Evolutionary conservation across 768 basidiomycete genomes (phyloP).

Genomic region (Panellus pusillus): DNA sequence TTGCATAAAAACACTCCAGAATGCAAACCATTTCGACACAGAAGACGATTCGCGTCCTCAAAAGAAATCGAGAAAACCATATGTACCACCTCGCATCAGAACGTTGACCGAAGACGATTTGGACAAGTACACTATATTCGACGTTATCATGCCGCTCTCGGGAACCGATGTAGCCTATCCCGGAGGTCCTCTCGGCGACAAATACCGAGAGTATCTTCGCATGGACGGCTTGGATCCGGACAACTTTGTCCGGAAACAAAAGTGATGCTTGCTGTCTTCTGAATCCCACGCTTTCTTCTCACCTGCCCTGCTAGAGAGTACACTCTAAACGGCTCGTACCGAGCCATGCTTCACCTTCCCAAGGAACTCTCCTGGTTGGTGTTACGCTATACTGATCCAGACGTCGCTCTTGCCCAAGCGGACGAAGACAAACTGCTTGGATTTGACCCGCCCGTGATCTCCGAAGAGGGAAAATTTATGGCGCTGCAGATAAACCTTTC

Average conservation of each 20-base stretch:
- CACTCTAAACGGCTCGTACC: constrained; percentile 89
- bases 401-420: constrained; percentile 87
- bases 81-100: constrained; percentile 70
- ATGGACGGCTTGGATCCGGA: constrained; percentile 90
- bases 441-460: constrained; percentile 67
- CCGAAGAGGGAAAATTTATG: constrained; percentile 77
- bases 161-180: constrained; percentile 95
- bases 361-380: constrained; percentile 79
- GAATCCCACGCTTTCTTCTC: constrained; percentile 2
- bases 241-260: constrained; percentile 88
- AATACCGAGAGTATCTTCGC: constrained; percentile 77
- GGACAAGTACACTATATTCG: constrained; percentile 82
- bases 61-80: constrained; percentile 50
- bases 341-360: constrained; percentile 86
- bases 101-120: constrained; percentile 77
- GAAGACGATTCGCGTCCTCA: constrained; percentile 28
- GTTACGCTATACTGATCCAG: constrained; percentile 89
- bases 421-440: constrained; percentile 92
- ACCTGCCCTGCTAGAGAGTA: constrained; percentile 67
- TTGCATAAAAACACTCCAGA: not conserved
- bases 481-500: constrained; percentile 84
- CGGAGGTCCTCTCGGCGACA: constrained; percentile 81
- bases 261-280: constrained; percentile 42
- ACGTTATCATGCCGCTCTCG: constrained; percentile 96
- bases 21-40: constrained; percentile 9